A percentile compares a stretch with the other conserved stretches of the same genome.
These are phyloP conservation scores for Moesziomyces parantarcticus DNA, from an alignment of 1,284 basidiomycete species.

Conservation along the genomic window DNA sequence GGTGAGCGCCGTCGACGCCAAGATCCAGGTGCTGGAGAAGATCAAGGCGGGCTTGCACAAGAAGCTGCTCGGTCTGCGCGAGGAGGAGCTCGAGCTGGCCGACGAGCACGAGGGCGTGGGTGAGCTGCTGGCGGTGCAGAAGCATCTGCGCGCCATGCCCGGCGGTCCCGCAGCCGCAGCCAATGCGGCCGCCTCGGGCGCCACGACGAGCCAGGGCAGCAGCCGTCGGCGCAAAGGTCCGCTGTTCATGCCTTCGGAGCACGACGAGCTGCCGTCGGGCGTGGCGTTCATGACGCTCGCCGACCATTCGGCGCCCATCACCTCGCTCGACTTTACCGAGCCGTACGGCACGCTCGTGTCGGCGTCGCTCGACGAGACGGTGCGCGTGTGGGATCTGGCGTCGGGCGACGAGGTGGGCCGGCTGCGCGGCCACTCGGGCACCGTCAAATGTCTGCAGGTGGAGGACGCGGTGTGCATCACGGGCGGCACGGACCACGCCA, in stretches of 20 bases:
- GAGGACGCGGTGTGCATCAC: constrained; percentile 91
- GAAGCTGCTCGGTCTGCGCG: constrained; percentile 85
- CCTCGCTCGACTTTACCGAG: constrained; percentile 92
- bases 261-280: constrained; percentile 91
- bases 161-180: constrained; percentile 61
- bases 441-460: constrained; percentile 89
- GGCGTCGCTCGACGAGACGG: constrained; percentile 73
- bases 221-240: constrained; percentile 71
- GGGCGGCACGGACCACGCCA: constrained; percentile 84
- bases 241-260: constrained; percentile 94
- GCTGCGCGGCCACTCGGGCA: constrained; percentile 60
- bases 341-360: constrained; percentile 94
- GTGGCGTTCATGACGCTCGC: constrained; percentile 96
- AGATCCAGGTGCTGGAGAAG: constrained; percentile 77
- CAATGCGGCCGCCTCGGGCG: constrained; percentile 37
- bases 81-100: constrained; percentile 94
- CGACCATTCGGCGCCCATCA: constrained; percentile 83
- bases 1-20: constrained; percentile 53
- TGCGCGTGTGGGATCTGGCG: constrained; percentile 88
- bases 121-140: constrained; percentile 62
- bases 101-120: constrained; percentile 72
- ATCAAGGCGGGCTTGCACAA: constrained; percentile 84
- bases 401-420: constrained; percentile 69
- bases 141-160: constrained; percentile 62
- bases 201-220: constrained; percentile 33